Evolutionary conservation across 176 grass and related monocot species (phyloP), one percentile per base, ranked within the genome.

Genomic region (Bonia amplexicaulis): DNA sequence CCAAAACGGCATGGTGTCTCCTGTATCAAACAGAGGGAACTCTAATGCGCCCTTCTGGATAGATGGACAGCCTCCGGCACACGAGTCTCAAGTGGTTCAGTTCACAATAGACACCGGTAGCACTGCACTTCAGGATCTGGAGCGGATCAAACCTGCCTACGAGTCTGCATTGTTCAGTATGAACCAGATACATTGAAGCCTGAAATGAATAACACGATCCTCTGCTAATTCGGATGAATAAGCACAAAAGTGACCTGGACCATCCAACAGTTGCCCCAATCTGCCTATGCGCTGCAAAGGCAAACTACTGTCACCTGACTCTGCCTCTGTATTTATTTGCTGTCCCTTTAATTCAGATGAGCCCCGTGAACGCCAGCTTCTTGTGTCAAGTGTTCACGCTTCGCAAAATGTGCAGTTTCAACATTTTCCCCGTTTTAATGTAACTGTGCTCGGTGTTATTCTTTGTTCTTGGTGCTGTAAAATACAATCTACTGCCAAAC

Each of bases 61-160:
- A 45, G n/a, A 46, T 46, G 76, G 14, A 63, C 75, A 63, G 23
- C 75, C 54, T 78, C 39, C 27, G 35, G 39, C 39, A 45, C 57
- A 23, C 7, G 33, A 44, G 57, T 16, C 55, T 61, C 55, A 78
- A 27, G n/a, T 63, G 53, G 22, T 62, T 78, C 22, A 78, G 54
- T 63, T 78, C 37, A 62, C 75, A 25, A 29, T 78, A 39, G 55
- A 45, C 53, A 29, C n/a, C 37, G 8, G 57, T 29, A 46, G 40
- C 57, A 78, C 54, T 5, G 57, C 4, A 14, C 16, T 46, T 63
- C 57, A 60, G 20, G 57, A 78, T 25, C 37, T 63, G 14, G 53
- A 76, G 53, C n/a, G 39, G 22, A 78, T 42, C 22, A 62, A 62
- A 78, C 75, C 75, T 78, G 55, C 37, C 20, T 78, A 78, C 5